These are phyloP conservation scores for Phytophthora kernoviae DNA, from an alignment of 352 stramenopile genomes.

Conservation along the genomic window DNA sequence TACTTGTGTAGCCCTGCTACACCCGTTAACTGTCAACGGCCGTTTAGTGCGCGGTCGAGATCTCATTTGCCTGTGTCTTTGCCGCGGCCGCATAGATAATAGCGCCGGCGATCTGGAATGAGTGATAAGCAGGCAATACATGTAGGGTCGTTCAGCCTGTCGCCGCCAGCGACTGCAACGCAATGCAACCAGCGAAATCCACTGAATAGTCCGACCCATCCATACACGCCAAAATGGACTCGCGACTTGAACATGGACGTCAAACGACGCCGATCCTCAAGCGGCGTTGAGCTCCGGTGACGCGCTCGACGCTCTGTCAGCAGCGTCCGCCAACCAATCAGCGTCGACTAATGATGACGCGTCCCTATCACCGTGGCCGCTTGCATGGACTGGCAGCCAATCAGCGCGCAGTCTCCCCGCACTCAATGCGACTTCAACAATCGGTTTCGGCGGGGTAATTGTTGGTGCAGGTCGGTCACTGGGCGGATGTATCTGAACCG, in stretches of 20 bases:
- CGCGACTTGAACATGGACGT: slow-evolving; percentile 3
- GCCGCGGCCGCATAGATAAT: background rate
- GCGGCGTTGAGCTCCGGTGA: background rate
- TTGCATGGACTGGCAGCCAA: slow-evolving; percentile 31
- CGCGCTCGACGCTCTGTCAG: slow-evolving; percentile 3
- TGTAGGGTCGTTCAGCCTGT: too few species aligned
- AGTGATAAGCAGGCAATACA: too few species aligned
- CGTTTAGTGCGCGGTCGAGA: too few species aligned
- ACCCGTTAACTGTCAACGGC: too few species aligned
- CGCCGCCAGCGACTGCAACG: too few species aligned
- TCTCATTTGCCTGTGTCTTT: slow-evolving; percentile 1
- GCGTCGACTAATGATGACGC: slow-evolving; percentile 24
- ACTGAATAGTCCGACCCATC: slow-evolving; percentile 6
- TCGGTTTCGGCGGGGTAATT: slow-evolving; percentile 12
- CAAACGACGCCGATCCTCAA: slow-evolving; percentile 28
- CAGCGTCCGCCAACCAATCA: slow-evolving; percentile 31
- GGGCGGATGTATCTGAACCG: background rate
- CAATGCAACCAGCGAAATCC: too few species aligned
- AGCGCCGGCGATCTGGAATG: too few species aligned
- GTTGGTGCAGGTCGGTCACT: background rate
- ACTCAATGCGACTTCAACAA: slow-evolving; percentile 12
- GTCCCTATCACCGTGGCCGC: slow-evolving; percentile 21
- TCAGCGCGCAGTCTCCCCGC: slow-evolving; percentile 21
- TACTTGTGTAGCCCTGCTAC: too few species aligned
- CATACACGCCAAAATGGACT: background rate